Evolutionary conservation across 495 filamentous ascomycete genomes (phyloP).

Genomic region (Daldinia grandis): DNA sequence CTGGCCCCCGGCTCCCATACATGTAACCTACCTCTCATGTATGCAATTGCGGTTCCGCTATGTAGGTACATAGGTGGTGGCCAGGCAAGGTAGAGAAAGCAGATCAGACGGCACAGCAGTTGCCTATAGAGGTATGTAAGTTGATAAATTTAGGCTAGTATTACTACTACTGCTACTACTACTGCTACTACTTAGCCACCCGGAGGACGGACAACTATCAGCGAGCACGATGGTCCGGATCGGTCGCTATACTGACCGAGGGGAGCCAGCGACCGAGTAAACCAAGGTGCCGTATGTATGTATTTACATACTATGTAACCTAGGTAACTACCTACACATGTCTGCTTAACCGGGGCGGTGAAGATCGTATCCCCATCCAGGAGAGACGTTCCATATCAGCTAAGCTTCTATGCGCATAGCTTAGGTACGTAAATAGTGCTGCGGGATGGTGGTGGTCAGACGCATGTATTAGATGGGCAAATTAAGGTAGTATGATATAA

Average conservation of each 20-base stretch:
- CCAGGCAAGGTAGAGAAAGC: background rate
- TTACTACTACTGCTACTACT: too few relatives aligned
- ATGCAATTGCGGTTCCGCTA: background rate
- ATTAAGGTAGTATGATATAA: background rate
- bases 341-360: background rate
- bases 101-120: constrained; percentile 23
- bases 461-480: background rate
- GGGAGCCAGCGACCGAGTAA: background rate
- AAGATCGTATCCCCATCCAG: background rate
- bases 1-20: background rate
- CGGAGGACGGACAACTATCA: background rate
- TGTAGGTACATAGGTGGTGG: background rate
- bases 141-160: constrained; percentile 13
- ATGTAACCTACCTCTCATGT: background rate
- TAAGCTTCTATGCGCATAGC: background rate
- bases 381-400: background rate
- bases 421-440: background rate
- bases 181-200: constrained; percentile 16
- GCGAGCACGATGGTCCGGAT: background rate
- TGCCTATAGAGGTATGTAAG: background rate
- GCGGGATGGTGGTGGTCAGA: background rate
- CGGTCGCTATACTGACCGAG: background rate
- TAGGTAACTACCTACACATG: too few relatives aligned
- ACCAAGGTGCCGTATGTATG: background rate
- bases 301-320: too few relatives aligned